Evolutionary conservation across 306 rosid species (phyloP).

Genomic region (Lablab purpureus): DNA sequence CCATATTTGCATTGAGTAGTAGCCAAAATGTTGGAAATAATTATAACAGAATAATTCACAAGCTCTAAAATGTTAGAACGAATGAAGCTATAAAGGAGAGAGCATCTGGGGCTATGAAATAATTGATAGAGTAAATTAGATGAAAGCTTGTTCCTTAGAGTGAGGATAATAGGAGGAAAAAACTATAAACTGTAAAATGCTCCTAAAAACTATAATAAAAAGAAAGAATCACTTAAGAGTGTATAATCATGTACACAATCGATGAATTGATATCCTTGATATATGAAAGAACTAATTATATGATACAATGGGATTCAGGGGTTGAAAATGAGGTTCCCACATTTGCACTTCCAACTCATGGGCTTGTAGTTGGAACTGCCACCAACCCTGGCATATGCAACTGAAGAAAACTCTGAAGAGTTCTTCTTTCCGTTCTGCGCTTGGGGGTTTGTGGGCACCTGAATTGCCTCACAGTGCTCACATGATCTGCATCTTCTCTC

Average conservation of each 20-base stretch:
- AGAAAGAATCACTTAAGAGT: constrained; percentile 21
- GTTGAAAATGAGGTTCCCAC: constrained; percentile 83
- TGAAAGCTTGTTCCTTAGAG: background rate
- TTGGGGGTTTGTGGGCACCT: constrained; percentile 71
- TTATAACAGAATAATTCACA: constrained; percentile 1
- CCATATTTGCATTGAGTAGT: no score
- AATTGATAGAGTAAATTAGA: constrained; percentile 5
- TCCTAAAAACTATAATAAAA: background rate
- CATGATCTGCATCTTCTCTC: constrained; percentile 82
- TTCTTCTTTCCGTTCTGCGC: constrained; percentile 46
- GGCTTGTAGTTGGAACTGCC: constrained; percentile 86
- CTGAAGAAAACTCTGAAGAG: constrained; percentile 50
- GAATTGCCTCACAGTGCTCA: constrained; percentile 70
- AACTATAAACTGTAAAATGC: background rate
- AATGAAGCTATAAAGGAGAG: background rate
- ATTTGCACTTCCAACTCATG: constrained; percentile 97
- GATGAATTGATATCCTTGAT: constrained; percentile 39
- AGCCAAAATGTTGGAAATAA: background rate
- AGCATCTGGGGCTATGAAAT: background rate
- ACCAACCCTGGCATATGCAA: constrained; percentile 65
- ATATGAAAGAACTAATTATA: background rate
- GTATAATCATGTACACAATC: constrained; percentile 52
- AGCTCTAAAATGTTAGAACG: background rate
- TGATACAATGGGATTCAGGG: constrained; percentile 56
- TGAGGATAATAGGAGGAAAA: background rate